phyloP scores from a whole-genome alignment of 495 filamentous ascomycete genomes.

The Aspergillus haitiensis region DNA sequence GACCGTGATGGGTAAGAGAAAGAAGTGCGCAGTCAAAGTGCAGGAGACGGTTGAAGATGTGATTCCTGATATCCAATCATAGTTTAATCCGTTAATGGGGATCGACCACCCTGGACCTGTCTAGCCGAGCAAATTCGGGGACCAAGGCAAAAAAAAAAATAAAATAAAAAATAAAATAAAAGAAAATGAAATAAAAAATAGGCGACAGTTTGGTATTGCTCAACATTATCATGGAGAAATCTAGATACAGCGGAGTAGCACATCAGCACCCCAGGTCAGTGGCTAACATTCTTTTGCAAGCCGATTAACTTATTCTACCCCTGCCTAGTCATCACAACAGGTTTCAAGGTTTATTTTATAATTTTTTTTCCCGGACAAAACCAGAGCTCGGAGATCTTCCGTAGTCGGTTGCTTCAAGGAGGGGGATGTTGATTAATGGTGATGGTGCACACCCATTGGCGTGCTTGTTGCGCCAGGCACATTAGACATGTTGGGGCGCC shows the following conservation, averaged over 20 bases:
- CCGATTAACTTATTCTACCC: neutral
- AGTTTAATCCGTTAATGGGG: neutral
- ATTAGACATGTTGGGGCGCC: too few relatives aligned
- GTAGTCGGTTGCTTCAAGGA: neutral
- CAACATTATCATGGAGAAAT: conserved; percentile 2
- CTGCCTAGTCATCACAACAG: neutral
- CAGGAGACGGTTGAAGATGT: neutral
- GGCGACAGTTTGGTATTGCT: neutral
- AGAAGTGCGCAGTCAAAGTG: neutral
- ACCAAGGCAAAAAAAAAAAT: neutral
- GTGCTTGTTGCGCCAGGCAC: too few relatives aligned
- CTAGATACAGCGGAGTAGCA: conserved; percentile 5
- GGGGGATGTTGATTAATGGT: neutral
- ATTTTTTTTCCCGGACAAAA: neutral
- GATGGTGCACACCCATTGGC: too few relatives aligned
- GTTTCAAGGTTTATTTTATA: neutral
- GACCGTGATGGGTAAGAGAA: neutral
- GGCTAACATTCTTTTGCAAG: neutral
- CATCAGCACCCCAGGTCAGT: neutral
- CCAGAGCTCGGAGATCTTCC: neutral
- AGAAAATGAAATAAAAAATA: neutral
- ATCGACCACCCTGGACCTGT: neutral
- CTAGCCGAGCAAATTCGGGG: neutral
- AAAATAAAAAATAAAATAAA: neutral
- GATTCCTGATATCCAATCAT: neutral